These are phyloP conservation scores for Magnaporthiopsis incrustans DNA, from an alignment of 2,329 filamentous ascomycete species.

Conservation along the genomic window DNA sequence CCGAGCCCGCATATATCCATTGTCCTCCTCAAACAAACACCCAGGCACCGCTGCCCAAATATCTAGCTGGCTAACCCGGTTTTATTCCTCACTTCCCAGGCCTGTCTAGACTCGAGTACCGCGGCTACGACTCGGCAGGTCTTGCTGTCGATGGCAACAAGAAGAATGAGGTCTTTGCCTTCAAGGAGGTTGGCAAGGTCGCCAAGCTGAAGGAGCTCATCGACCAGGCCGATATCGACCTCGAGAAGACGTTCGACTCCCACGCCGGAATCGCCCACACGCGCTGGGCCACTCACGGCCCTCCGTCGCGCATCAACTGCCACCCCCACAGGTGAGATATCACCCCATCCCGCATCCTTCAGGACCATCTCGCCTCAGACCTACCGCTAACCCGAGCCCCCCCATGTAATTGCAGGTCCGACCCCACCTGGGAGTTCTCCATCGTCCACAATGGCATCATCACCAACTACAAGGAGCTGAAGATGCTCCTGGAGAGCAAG, in stretches of 20 bases:
- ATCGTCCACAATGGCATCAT: constrained; percentile 99
- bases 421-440: constrained; percentile 90
- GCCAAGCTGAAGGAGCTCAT: constrained; percentile 93
- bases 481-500: constrained; percentile 85
- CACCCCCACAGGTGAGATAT: constrained; percentile 82
- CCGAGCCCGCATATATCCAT: not conserved
- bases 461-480: constrained; percentile 99
- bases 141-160: constrained; percentile 95
- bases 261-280: constrained; percentile 99
- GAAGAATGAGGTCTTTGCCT: constrained; percentile 94
- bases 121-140: constrained; percentile 96
- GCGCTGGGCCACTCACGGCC: constrained; percentile 95
- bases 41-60: not conserved
- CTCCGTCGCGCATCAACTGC: constrained; percentile 91
- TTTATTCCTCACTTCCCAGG: constrained; percentile 41
- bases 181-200: constrained; percentile 99
- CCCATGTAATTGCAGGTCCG: constrained; percentile 56
- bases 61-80: not conserved
- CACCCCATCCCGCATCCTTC: not conserved
- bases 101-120: constrained; percentile 92
- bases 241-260: constrained; percentile 91
- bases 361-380: not conserved
- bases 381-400: not conserved
- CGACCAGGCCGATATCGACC: constrained; percentile 71
- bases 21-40: not conserved